Percentiles rank a stretch among this genome's conserved stretches.
Evolutionary conservation across 1,139 yeast species (phyloP).

Genomic region (Magnusiomyces paraingens): DNA sequence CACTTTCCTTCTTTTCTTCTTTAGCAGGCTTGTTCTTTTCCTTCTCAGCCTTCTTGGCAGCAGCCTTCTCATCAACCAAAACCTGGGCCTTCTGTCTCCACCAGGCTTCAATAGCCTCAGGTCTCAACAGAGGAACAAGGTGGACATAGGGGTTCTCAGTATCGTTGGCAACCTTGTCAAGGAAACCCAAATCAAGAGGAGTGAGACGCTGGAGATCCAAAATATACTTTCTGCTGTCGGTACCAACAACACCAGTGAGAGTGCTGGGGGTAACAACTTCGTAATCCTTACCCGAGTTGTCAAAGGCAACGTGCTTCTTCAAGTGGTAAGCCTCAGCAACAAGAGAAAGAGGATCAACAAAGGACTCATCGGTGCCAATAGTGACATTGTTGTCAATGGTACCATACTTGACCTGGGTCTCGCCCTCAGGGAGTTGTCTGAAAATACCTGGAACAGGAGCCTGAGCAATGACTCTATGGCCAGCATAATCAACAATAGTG

Average conservation of each 20-base stretch:
- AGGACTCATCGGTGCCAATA: slow-evolving; percentile 44
- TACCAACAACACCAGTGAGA: slow-evolving; percentile 79
- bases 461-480: slow-evolving; percentile 83
- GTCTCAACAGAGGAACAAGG: slow-evolving; percentile 67
- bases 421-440: slow-evolving; percentile 39
- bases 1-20: slow-evolving; percentile 11
- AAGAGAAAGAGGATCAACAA: slow-evolving; percentile 48
- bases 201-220: slow-evolving; percentile 79
- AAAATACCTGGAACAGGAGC: slow-evolving; percentile 98
- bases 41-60: slow-evolving; percentile 18
- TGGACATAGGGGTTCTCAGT: slow-evolving; percentile 66
- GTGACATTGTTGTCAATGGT: slow-evolving; percentile 53
- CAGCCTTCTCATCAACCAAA: slow-evolving; percentile 45
- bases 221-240: slow-evolving; percentile 78
- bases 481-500: slow-evolving; percentile 80
- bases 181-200: slow-evolving; percentile 76
- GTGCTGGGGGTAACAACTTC: slow-evolving; percentile 66
- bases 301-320: slow-evolving; percentile 57
- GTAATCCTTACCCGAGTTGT: slow-evolving; percentile 35
- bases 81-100: slow-evolving; percentile 50
- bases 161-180: slow-evolving; percentile 46
- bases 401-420: slow-evolving; percentile 66
- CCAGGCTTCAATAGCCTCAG: slow-evolving; percentile 89
- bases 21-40: slow-evolving; percentile 19
- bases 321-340: slow-evolving; percentile 74